These are phyloP conservation scores for Hypoxylon trugodes DNA, from an alignment of 495 filamentous ascomycete genomes.

Conservation along the genomic window DNA sequence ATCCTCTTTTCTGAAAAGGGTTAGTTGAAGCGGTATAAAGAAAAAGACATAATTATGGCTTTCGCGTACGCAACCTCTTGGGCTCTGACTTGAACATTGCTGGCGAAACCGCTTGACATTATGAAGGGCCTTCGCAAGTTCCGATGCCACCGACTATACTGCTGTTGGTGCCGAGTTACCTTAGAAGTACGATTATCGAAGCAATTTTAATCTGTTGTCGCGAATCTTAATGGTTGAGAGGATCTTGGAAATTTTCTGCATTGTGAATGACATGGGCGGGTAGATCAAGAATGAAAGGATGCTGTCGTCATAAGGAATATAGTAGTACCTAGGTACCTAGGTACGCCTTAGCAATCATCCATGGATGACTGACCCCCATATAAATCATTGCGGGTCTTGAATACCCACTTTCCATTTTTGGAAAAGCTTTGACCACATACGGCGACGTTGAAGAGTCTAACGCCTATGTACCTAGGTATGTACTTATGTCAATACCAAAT, in stretches of 20 bases:
- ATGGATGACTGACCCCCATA: neutral
- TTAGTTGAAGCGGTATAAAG: slow-evolving; percentile 16
- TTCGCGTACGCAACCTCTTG: slow-evolving; percentile 59
- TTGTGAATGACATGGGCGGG: slow-evolving; percentile 4
- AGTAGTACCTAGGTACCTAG: neutral
- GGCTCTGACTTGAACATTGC: slow-evolving; percentile 52
- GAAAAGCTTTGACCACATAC: slow-evolving; percentile 14
- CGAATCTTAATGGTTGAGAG: too few species aligned
- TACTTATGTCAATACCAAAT: neutral
- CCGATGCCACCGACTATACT: too few species aligned
- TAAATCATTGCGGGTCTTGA: neutral
- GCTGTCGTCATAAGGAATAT: slow-evolving; percentile 28
- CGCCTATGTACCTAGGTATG: too few species aligned
- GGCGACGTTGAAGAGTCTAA: too few species aligned
- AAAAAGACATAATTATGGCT: neutral
- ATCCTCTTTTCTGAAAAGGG: slow-evolving; percentile 60
- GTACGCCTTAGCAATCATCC: neutral
- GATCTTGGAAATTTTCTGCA: too few species aligned
- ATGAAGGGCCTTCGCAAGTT: neutral
- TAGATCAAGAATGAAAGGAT: slow-evolving; percentile 11
- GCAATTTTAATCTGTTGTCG: too few species aligned
- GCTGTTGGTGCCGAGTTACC: too few species aligned
- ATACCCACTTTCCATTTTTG: slow-evolving; percentile 13
- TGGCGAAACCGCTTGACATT: slow-evolving; percentile 41
- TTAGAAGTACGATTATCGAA: too few species aligned